Percentiles rank a stretch among this genome's conserved stretches.
These are phyloP conservation scores for Saksenaea vasiformis DNA, from an alignment of 371 early-diverging fungal genomes.

Conservation along the genomic window DNA sequence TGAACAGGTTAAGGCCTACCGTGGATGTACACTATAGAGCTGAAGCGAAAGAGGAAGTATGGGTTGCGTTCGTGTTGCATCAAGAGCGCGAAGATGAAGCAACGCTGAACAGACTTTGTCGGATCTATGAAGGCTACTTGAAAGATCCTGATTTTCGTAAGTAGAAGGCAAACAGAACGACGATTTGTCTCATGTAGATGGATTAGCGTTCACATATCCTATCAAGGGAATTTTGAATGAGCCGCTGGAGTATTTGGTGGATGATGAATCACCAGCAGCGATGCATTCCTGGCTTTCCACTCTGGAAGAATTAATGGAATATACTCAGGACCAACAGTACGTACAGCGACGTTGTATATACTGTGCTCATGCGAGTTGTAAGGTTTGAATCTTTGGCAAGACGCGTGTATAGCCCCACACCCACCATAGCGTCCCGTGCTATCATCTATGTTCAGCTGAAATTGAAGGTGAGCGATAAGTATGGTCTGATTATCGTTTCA, in stretches of 20 bases:
- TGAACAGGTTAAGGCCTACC: background rate
- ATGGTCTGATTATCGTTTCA: no score
- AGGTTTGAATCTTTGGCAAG: constrained; percentile 2
- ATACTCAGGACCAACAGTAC: background rate
- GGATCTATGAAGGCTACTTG: background rate
- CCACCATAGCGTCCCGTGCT: constrained; percentile 15
- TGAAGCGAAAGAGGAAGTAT: constrained; percentile 4
- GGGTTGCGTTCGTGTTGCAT: constrained; percentile 4
- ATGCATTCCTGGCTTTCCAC: background rate
- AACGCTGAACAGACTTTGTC: background rate
- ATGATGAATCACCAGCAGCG: background rate
- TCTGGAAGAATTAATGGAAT: background rate
- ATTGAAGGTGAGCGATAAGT: constrained; percentile 5
- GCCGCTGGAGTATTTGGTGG: background rate
- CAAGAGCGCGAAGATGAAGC: background rate
- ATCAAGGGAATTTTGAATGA: background rate
- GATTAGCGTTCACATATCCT: background rate
- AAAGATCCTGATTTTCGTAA: background rate
- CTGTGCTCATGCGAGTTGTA: background rate
- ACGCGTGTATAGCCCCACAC: constrained; percentile 12
- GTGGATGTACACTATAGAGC: background rate
- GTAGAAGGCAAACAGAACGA: background rate
- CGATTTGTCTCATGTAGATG: background rate
- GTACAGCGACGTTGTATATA: background rate
- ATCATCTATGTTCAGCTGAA: constrained; percentile 17